A percentile compares a stretch with the other conserved stretches of the same genome.
Conservation (phyloP, 192 early-diverging fungal species). For the Piromyces finnis region DNA sequence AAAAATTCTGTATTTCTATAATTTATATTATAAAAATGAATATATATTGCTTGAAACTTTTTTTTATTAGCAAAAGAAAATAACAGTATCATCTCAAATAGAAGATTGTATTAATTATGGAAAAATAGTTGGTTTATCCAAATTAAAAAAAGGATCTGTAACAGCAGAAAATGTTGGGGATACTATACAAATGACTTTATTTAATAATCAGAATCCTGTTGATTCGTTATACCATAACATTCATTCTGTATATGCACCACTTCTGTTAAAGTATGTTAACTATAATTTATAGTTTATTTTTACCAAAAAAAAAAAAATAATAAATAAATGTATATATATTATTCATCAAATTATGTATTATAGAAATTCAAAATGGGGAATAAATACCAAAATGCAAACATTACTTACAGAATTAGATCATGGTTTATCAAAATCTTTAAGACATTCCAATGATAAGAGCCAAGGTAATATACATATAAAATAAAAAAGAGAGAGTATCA, state of each 20-base stretch:
- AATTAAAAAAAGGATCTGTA: not conserved
- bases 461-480: no score
- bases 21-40: no score
- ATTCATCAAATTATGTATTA: no score
- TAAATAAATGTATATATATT: no score
- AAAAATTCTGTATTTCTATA: no score
- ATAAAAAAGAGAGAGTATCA: no score
- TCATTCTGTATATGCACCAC: not conserved
- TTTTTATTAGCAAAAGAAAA: not conserved
- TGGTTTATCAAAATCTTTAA: not conserved
- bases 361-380: not conserved
- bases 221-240: not conserved
- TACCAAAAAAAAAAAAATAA: no score
- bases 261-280: not conserved
- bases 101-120: not conserved
- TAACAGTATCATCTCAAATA: not conserved
- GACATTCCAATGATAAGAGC: not conserved
- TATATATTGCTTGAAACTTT: no score
- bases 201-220: not conserved
- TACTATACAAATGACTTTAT: not conserved
- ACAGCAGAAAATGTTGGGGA: not conserved
- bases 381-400: not conserved
- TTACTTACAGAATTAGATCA: not conserved
- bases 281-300: not conserved
- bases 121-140: not conserved